Conservation (phyloP, 768 basidiomycete species). For the Suillus subaureus region DNA sequence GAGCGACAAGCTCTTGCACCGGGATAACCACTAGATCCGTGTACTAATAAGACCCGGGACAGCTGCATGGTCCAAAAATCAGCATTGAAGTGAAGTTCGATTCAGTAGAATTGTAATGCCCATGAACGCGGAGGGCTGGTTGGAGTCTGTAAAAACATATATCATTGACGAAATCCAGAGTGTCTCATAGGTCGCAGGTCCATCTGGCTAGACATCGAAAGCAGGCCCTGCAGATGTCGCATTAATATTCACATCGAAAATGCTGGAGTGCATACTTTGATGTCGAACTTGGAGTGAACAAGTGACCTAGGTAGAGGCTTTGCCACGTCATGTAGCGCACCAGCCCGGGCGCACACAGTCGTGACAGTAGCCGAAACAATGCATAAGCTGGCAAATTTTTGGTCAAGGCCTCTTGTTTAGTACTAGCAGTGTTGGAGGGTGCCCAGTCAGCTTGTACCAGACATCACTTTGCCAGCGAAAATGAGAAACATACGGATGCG, state of each 20-base stretch:
- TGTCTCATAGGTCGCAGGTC: too few species aligned
- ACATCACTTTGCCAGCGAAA: too few species aligned
- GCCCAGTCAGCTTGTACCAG: not conserved
- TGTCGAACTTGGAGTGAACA: not conserved
- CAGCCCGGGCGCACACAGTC: not conserved
- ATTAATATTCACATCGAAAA: not conserved
- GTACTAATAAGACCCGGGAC: too few species aligned
- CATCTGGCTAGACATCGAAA: not conserved
- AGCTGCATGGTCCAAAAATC: not conserved
- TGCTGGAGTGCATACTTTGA: too few species aligned
- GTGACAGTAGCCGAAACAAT: not conserved
- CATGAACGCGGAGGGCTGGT: not conserved
- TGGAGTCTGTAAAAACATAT: not conserved
- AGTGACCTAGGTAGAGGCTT: not conserved
- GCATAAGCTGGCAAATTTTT: not conserved
- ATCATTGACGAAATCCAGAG: not conserved
- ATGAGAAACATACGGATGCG: not conserved
- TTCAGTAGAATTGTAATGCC: too few species aligned
- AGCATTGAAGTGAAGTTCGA: too few species aligned
- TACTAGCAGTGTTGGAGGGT: not conserved
- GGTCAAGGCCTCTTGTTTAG: not conserved
- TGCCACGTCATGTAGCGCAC: not conserved
- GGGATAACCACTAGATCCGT: not conserved
- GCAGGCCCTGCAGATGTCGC: not conserved
- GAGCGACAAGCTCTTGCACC: not conserved